Conservation (phyloP, 805 yeast genomes). For the Lachancea mirantina region DNA sequence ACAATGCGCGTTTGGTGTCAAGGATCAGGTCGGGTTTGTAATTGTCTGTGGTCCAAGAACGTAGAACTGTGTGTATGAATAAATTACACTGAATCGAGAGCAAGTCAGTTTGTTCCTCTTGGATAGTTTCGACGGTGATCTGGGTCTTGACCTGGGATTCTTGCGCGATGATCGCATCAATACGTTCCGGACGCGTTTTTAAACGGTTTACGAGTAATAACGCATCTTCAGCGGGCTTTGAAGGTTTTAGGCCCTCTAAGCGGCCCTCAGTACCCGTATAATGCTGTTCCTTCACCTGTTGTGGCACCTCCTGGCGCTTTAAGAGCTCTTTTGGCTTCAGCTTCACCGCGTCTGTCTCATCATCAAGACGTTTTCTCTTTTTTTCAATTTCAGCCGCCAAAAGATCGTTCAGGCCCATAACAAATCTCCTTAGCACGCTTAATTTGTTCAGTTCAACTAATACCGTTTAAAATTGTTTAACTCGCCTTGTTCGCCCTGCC, state of each 20-base stretch:
- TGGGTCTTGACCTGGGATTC: constrained; percentile 12
- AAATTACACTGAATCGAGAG: constrained; percentile 41
- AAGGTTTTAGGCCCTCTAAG: background rate
- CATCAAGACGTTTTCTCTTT: constrained; percentile 35
- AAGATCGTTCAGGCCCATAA: constrained; percentile 46
- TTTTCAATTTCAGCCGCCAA: constrained; percentile 42
- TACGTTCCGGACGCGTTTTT: constrained; percentile 11
- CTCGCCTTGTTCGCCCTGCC: too few relatives aligned
- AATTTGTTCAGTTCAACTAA: too few relatives aligned
- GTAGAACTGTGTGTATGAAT: constrained; percentile 30
- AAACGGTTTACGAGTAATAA: constrained; percentile 4
- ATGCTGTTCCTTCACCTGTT: too few relatives aligned
- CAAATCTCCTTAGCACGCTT: too few relatives aligned
- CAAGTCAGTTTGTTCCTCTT: constrained; percentile 39
- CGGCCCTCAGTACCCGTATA: constrained; percentile 13
- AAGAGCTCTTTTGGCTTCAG: too few relatives aligned
- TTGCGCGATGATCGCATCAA: constrained; percentile 8
- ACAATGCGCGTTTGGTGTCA: constrained; percentile 44
- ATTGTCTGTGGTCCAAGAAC: constrained; percentile 32
- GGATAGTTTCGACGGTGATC: constrained; percentile 35
- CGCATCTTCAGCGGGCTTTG: background rate
- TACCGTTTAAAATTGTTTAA: too few relatives aligned
- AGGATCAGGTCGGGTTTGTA: constrained; percentile 27
- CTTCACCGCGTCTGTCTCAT: too few relatives aligned
- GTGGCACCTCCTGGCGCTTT: too few relatives aligned